phyloP scores from a whole-genome alignment of 1,139 yeast species.

The Suhomyces guaymorum region DNA sequence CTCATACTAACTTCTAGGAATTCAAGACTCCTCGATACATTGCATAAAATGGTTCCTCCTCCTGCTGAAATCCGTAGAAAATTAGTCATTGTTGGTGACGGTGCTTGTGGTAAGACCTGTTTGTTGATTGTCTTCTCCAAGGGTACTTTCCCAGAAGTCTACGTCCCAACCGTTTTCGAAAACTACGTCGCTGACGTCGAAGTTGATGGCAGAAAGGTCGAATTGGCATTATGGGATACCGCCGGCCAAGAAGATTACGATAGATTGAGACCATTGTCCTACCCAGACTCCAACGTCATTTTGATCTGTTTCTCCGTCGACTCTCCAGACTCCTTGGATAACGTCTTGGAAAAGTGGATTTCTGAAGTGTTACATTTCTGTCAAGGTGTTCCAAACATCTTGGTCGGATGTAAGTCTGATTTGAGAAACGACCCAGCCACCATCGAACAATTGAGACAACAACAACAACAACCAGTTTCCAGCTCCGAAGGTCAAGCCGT shows the following conservation, averaged over 20 bases:
- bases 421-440: conserved; percentile 81
- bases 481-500: conserved; percentile 79
- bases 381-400: conserved; percentile 90
- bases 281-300: conserved; percentile 91
- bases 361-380: conserved; percentile 93
- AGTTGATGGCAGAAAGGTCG: conserved; percentile 92
- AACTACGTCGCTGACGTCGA: conserved; percentile 93
- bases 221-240: conserved; percentile 96
- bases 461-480: conserved; percentile 75
- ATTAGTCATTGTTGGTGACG: conserved; percentile 84
- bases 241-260: conserved; percentile 98
- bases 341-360: conserved; percentile 94
- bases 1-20: conserved; percentile 9
- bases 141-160: conserved; percentile 95
- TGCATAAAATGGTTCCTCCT: conserved; percentile 46
- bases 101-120: conserved; percentile 87
- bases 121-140: conserved; percentile 82
- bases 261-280: conserved; percentile 88
- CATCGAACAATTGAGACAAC: conserved; percentile 71
- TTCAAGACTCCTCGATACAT: conserved; percentile 3
- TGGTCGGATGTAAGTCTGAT: conserved; percentile 92
- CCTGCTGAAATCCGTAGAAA: conserved; percentile 75
- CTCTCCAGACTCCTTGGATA: conserved; percentile 88
- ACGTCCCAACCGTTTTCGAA: conserved; percentile 94
- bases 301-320: conserved; percentile 90